phyloP scores from a whole-genome alignment of 495 filamentous ascomycete genomes.

The Penicillium goetzii region DNA sequence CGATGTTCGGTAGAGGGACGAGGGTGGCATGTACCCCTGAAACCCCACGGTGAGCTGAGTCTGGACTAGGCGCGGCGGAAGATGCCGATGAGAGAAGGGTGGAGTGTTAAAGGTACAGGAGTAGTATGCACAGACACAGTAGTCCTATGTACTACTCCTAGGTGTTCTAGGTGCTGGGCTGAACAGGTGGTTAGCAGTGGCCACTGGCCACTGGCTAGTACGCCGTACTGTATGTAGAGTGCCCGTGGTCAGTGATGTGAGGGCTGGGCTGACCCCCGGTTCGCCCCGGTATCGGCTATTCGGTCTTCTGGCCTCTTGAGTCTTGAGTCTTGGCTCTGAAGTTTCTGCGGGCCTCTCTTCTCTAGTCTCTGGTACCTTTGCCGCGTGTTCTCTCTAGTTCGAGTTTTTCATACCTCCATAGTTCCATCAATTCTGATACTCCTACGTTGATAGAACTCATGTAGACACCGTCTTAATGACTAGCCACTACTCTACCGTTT shows the following conservation, averaged over 20 bases:
- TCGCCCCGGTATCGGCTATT: constrained; percentile 33
- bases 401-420: neutral
- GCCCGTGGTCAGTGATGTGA: neutral
- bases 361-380: neutral
- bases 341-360: constrained; percentile 3
- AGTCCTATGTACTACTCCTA: no score
- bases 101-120: neutral
- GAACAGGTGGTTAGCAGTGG: neutral
- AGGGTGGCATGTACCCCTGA: constrained; percentile 15
- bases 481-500: neutral
- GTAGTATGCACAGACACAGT: neutral
- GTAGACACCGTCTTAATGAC: neutral
- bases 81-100: constrained; percentile 5
- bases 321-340: neutral
- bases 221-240: no score
- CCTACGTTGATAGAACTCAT: neutral
- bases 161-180: no score
- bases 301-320: constrained; percentile 11
- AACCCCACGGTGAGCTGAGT: constrained; percentile 26
- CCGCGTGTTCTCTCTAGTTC: neutral
- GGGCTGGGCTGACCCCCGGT: constrained; percentile 6
- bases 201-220: neutral
- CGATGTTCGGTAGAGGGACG: no score
- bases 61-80: constrained; percentile 19
- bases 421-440: neutral